These are phyloP conservation scores for Didymella exigua DNA, from an alignment of 2,329 filamentous ascomycete genomes.

Conservation along the genomic window DNA sequence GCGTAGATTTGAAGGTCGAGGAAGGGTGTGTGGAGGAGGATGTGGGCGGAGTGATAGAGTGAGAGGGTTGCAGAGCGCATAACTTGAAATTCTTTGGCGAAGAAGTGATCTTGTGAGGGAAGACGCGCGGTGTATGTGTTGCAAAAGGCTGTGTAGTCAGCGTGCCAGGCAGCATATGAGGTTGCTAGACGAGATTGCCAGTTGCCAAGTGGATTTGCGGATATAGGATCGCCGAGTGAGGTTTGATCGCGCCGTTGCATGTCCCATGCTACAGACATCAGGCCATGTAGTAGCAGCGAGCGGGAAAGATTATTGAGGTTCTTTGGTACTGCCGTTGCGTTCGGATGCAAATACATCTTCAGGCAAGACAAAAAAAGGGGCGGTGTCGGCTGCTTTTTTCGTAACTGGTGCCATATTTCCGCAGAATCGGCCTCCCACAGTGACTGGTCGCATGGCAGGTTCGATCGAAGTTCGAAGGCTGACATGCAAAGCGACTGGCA, in stretches of 20 bases:
- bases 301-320: constrained; percentile 60
- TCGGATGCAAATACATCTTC: constrained; percentile 62
- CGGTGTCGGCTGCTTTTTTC: constrained; percentile 45
- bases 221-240: constrained; percentile 54
- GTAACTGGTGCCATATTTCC: constrained; percentile 56
- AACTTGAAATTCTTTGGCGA: constrained; percentile 51
- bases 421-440: constrained; percentile 64
- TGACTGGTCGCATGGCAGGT: constrained; percentile 60
- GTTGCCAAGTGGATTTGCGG: constrained; percentile 47
- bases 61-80: constrained; percentile 59
- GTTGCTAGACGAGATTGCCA: constrained; percentile 60
- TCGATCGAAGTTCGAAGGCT: constrained; percentile 64
- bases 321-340: constrained; percentile 33
- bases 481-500: constrained; percentile 72
- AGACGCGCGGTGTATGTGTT: constrained; percentile 36
- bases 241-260: constrained; percentile 68
- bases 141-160: constrained; percentile 62
- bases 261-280: constrained; percentile 68
- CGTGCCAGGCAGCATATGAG: constrained; percentile 64
- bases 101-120: constrained; percentile 40
- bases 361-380: constrained; percentile 59
- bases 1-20: constrained; percentile 68
- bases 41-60: constrained; percentile 64
- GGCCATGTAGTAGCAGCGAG: constrained; percentile 62
- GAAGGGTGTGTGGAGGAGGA: constrained; percentile 63